phyloP scores from a whole-genome alignment of 805 yeast species.

The Saccharomyces paradoxus region DNA sequence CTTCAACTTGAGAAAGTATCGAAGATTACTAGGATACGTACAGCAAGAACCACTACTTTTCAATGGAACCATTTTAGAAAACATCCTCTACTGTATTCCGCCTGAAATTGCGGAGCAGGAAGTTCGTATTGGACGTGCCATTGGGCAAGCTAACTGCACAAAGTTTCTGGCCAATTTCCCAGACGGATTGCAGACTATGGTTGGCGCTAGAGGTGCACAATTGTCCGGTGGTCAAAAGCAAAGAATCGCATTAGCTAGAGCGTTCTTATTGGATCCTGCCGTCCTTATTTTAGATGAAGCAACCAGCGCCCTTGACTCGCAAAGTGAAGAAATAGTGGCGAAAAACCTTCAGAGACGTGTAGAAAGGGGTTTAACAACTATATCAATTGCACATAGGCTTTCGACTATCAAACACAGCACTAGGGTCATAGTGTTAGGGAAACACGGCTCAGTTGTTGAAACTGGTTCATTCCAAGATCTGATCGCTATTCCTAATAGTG shows the following conservation, averaged over 20 bases:
- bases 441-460: conserved; percentile 68
- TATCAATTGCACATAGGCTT: conserved; percentile 85
- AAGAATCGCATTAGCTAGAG: conserved; percentile 83
- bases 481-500: conserved; percentile 33
- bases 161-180: conserved; percentile 70
- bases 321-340: conserved; percentile 79
- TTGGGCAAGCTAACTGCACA: conserved; percentile 63
- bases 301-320: conserved; percentile 86
- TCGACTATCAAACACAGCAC: conserved; percentile 81
- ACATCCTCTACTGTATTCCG: conserved; percentile 63
- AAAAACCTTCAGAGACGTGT: conserved; percentile 54
- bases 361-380: conserved; percentile 56
- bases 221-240: conserved; percentile 94
- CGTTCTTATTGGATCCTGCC: conserved; percentile 69
- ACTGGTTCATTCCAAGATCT: conserved; percentile 53
- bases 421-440: conserved; percentile 68
- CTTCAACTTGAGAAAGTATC: conserved; percentile 62
- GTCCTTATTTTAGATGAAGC: conserved; percentile 88
- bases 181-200: conserved; percentile 67
- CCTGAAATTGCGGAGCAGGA: conserved; percentile 45
- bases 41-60: conserved; percentile 88
- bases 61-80: conserved; percentile 78
- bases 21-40: conserved; percentile 78
- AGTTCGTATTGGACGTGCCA: conserved; percentile 52
- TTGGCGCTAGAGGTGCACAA: conserved; percentile 84